phyloP scores from a whole-genome alignment of 2,329 filamentous ascomycete genomes.

The Epichloe uncinata region DNA sequence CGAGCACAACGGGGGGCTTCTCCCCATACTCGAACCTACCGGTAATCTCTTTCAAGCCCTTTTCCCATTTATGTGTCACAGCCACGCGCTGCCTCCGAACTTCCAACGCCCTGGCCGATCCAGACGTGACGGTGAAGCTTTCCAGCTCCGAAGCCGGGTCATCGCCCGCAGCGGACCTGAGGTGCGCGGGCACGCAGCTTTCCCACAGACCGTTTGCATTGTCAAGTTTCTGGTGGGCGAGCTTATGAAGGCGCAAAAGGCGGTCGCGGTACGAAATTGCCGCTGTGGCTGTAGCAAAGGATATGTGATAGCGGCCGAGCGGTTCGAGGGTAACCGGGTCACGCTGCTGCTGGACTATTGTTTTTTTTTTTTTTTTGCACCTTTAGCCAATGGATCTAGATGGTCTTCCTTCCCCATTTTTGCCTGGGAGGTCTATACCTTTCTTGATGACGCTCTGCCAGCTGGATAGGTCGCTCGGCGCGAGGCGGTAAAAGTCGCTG shows the following conservation, averaged over 20 bases:
- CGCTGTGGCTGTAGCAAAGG: constrained; percentile 48
- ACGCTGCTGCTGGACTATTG: constrained; percentile 47
- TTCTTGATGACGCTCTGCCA: constrained; percentile 53
- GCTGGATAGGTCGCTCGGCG: constrained; percentile 50
- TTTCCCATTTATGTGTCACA: constrained; percentile 14
- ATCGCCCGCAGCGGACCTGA: constrained; percentile 6
- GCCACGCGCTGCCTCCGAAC: constrained; percentile 11
- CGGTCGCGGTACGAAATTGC: constrained; percentile 44
- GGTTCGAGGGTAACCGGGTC: constrained; percentile 50
- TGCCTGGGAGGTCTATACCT: constrained; percentile 21
- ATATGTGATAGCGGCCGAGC: constrained; percentile 52
- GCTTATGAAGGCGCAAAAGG: constrained; percentile 20
- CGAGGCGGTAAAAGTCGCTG: constrained; percentile 58
- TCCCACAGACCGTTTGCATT: constrained; percentile 18
- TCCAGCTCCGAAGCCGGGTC: constrained; percentile 13
- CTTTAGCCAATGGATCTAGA: neutral
- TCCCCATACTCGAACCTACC: constrained; percentile 11
- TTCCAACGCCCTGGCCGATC: constrained; percentile 9
- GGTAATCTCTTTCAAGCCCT: constrained; percentile 12
- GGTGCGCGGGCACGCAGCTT: constrained; percentile 15
- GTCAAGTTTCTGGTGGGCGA: constrained; percentile 18
- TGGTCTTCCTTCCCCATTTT: neutral
- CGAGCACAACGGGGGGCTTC: constrained; percentile 17
- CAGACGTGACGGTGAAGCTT: constrained; percentile 17
- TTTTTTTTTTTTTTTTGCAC: neutral